phyloP scores from a whole-genome alignment of 768 basidiomycete genomes.

The Hygrocybe coccinea region DNA sequence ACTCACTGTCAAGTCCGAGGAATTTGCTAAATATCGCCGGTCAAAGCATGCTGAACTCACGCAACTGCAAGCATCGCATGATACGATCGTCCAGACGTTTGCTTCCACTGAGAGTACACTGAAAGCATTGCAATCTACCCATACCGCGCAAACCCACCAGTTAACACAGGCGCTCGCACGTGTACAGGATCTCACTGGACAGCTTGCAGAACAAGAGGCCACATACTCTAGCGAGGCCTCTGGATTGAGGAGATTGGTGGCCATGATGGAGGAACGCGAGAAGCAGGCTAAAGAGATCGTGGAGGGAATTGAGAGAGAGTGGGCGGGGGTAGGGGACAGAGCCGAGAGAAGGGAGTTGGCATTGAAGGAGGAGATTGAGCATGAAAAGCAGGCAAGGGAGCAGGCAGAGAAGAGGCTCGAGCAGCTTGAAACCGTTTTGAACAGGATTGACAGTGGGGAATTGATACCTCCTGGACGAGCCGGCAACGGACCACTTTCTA shows the following conservation, averaged over 20 bases:
- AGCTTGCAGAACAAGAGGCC: conserved; percentile 80
- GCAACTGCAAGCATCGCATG: conserved; percentile 71
- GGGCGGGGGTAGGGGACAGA: conserved; percentile 67
- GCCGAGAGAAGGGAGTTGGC: conserved; percentile 62
- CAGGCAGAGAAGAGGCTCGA: conserved; percentile 66
- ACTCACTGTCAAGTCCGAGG: conserved; percentile 67
- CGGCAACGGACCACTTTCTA: conserved; percentile 35
- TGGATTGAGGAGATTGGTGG: conserved; percentile 67
- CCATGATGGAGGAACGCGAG: conserved; percentile 85
- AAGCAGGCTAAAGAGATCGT: conserved; percentile 80
- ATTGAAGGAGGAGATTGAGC: conserved; percentile 66
- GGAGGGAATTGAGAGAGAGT: conserved; percentile 76
- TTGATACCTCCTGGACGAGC: conserved; percentile 51
- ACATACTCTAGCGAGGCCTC: conserved; percentile 75
- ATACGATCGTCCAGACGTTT: conserved; percentile 63
- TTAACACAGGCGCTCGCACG: conserved; percentile 72
- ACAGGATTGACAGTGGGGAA: conserved; percentile 68
- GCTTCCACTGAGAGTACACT: conserved; percentile 63
- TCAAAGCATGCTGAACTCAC: conserved; percentile 74
- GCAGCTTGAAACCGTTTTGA: conserved; percentile 68
- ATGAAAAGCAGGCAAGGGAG: conserved; percentile 64
- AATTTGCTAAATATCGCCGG: conserved; percentile 79
- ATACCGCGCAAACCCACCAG: conserved; percentile 67
- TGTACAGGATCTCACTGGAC: conserved; percentile 68
- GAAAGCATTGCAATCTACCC: conserved; percentile 66